Percentiles rank a stretch among this genome's conserved stretches.
Conservation (phyloP, 2,329 filamentous ascomycete genomes). For the Nemania diffusa region DNA sequence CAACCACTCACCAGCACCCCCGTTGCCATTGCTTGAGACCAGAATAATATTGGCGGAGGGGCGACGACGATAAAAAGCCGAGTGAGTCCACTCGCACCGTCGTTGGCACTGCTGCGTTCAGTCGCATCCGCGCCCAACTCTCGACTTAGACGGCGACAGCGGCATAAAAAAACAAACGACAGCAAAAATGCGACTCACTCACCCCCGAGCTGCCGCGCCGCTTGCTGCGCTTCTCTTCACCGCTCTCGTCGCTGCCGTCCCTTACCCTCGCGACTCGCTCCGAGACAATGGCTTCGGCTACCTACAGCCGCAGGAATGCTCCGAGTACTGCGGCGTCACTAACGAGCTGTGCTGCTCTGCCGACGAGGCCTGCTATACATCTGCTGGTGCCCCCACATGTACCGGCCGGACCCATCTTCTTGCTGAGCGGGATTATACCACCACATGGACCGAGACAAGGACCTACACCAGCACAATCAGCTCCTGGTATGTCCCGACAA, state of each 20-base stretch:
- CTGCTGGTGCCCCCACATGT: conserved; percentile 62
- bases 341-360: conserved; percentile 66
- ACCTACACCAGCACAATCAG: conserved; percentile 70
- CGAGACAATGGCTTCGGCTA: conserved; percentile 62
- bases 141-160: conserved; percentile 29
- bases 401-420: conserved; percentile 45
- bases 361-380: conserved; percentile 63
- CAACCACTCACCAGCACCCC: conserved; percentile 25
- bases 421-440: conserved; percentile 56
- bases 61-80: conserved; percentile 24
- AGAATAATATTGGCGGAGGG: conserved; percentile 6
- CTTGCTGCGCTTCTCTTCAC: conserved; percentile 55
- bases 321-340: conserved; percentile 63
- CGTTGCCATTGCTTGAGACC: conserved; percentile 15
- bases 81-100: conserved; percentile 27
- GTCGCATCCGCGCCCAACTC: conserved; percentile 33
- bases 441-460: conserved; percentile 69
- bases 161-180: not conserved
- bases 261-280: conserved; percentile 62
- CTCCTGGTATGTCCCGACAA: conserved; percentile 59
- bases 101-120: conserved; percentile 26
- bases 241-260: conserved; percentile 55
- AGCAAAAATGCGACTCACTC: conserved; percentile 52
- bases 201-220: conserved; percentile 37
- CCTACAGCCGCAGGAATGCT: conserved; percentile 62